Conservation (phyloP, 2,329 filamentous ascomycete species). For the Emericellopsis atlantica region DNA sequence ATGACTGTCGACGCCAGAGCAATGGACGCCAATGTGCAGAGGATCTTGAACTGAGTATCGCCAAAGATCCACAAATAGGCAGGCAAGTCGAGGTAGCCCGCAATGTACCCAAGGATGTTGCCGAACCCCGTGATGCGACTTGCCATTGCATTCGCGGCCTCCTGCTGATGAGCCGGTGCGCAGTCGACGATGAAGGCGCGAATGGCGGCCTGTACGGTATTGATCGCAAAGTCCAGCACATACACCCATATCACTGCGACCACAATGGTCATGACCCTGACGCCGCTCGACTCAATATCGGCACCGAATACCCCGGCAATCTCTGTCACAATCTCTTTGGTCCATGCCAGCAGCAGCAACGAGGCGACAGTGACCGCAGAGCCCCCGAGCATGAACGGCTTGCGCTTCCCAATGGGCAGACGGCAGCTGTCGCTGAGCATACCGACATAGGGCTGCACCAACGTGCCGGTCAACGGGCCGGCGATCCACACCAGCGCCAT, state of each 20-base stretch:
- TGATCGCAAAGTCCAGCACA: slow-evolving; percentile 86
- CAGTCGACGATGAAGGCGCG: slow-evolving; percentile 90
- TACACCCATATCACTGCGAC: slow-evolving; percentile 81
- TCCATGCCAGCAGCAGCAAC: slow-evolving; percentile 61
- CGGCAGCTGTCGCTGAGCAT: slow-evolving; percentile 72
- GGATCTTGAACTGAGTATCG: slow-evolving; percentile 81
- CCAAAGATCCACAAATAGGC: slow-evolving; percentile 67
- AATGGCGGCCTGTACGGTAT: slow-evolving; percentile 89
- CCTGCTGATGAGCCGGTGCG: slow-evolving; percentile 84
- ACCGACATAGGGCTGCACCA: slow-evolving; percentile 75
- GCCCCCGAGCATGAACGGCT: slow-evolving; percentile 69
- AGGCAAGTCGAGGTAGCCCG: slow-evolving; percentile 73
- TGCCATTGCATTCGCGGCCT: slow-evolving; percentile 88
- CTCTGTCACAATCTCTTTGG: slow-evolving; percentile 57
- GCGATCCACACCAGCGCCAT: slow-evolving; percentile 80
- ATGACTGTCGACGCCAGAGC: slow-evolving; percentile 56
- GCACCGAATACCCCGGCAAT: slow-evolving; percentile 60
- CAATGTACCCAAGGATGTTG: slow-evolving; percentile 83
- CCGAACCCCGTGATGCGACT: slow-evolving; percentile 76
- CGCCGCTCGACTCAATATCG: slow-evolving; percentile 48
- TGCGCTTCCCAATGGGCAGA: slow-evolving; percentile 62
- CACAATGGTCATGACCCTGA: slow-evolving; percentile 56
- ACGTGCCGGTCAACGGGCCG: slow-evolving; percentile 62
- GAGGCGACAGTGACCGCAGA: slow-evolving; percentile 53
- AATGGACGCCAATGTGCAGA: slow-evolving; percentile 74